Evolutionary conservation across 2,329 filamentous ascomycete genomes (phyloP), one percentile per base, ranked within the genome.

Genomic region (Phyllachora maydis): DNA sequence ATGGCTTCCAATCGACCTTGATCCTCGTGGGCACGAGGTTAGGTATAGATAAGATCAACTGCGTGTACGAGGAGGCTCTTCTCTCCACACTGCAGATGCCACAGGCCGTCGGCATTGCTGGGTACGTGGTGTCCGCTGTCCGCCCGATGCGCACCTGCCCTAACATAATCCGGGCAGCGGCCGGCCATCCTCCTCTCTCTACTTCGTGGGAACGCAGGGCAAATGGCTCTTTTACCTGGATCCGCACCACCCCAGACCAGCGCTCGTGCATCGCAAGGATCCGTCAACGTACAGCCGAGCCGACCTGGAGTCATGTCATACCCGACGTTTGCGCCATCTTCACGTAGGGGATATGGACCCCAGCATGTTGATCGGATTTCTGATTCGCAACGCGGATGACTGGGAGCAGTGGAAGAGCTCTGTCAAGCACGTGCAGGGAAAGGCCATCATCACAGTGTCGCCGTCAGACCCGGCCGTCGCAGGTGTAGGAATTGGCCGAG

Each of bases 71-170:
- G 70, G 78, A 91, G 42, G 79, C 83, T n/a, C 58, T 98, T 16
- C 81, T 83, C 37, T 64, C 75, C 11, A 65, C 77, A 11, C 52
- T 98, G 24, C 77, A 88, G 45, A 77, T 91, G 55, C 65, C 73
- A 6, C 88, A 95, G 42, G 90, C 81, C n/a, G 71, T 93, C 23
- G 88, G 88, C 8, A 92, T 98, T 32, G 88, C 88, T 38, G 88
- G 82, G 81, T 88, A 59, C 46, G 62, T 40, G 14, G 21, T 4
- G 13, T 22, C 11, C 21, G 13, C 16, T 15, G n/a, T 3, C 10
- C 12, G 16, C 6, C 7, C 16, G 15, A 11, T 19, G 25, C 9
- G 14, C 8, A 20, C n/a, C 8, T 21, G 22, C 9, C 8, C 16
- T 21, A 13, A 19, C 10, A 11, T 26, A 31, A n/a, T n/a, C n/a